phyloP scores from a whole-genome alignment of 257 asterid genomes.

The Solanum chmielewskii region DNA sequence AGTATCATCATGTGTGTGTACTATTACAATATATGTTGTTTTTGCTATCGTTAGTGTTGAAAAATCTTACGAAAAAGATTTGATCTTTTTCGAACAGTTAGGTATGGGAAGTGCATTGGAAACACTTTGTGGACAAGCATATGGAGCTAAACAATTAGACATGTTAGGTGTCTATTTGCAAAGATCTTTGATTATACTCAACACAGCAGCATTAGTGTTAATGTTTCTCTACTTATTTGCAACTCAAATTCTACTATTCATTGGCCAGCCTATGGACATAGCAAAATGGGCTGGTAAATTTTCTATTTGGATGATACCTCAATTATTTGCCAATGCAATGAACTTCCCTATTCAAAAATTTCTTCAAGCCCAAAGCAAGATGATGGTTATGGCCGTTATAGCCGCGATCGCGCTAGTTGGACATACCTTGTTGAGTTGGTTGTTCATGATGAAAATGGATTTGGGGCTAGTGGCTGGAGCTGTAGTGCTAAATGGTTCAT shows the following conservation, averaged over 20 bases:
- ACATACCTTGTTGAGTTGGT: conserved; percentile 35
- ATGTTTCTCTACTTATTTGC: conserved; percentile 30
- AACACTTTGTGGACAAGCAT: conserved; percentile 66
- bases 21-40: no score
- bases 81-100: neutral
- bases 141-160: conserved; percentile 31
- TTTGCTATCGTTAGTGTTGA: no score
- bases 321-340: conserved; percentile 45
- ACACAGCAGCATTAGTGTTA: conserved; percentile 1
- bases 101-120: conserved; percentile 62
- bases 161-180: conserved; percentile 47
- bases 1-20: no score
- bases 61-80: no score
- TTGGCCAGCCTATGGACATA: conserved; percentile 10
- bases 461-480: conserved; percentile 45
- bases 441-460: conserved; percentile 15
- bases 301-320: conserved; percentile 46
- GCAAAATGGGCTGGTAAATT: conserved; percentile 11
- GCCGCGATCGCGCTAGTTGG: conserved; percentile 18
- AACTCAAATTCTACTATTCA: conserved; percentile 14
- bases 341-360: neutral
- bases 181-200: conserved; percentile 36
- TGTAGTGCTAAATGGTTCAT: conserved; percentile 22
- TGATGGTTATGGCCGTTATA: conserved; percentile 28
- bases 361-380: conserved; percentile 32